Evolutionary conservation across 108 stramenopile species (phyloP).

Genomic region (Fistulifera pelliculosa): DNA sequence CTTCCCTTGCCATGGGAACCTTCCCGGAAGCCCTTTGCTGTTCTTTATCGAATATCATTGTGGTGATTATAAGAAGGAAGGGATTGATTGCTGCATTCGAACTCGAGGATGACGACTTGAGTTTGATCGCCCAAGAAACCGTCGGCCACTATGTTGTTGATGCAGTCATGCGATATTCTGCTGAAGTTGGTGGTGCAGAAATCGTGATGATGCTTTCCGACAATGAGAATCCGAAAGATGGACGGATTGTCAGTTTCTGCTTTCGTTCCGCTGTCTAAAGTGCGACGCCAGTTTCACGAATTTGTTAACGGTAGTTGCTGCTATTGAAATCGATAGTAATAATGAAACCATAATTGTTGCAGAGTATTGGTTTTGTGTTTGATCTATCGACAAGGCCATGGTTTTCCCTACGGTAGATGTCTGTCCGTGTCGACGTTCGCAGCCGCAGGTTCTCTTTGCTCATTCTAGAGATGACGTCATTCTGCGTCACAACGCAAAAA

Average conservation of each 20-base stretch:
- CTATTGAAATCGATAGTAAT: too few species aligned
- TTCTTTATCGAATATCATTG: conserved; percentile 54
- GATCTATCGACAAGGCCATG: too few species aligned
- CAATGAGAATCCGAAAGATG: conserved; percentile 55
- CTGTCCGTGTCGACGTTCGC: too few species aligned
- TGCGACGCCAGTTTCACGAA: neutral
- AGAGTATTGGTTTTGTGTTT: too few species aligned
- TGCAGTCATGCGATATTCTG: conserved; percentile 64
- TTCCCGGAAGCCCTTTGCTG: conserved; percentile 68
- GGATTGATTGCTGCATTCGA: conserved; percentile 67
- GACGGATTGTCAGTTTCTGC: conserved; percentile 57
- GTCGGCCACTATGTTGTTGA: conserved; percentile 75
- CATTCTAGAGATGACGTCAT: too few species aligned
- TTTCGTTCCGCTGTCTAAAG: conserved; percentile 28
- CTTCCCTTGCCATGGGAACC: conserved; percentile 75
- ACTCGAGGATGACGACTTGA: conserved; percentile 47
- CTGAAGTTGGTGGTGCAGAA: conserved; percentile 52
- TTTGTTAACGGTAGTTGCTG: too few species aligned
- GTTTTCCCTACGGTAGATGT: too few species aligned
- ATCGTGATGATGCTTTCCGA: conserved; percentile 68
- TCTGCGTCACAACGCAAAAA: too few species aligned
- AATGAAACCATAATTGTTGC: too few species aligned
- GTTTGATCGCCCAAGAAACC: conserved; percentile 47
- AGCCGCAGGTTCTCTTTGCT: too few species aligned
- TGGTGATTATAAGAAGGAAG: conserved; percentile 51